Evolutionary conservation across 2,329 filamentous ascomycete genomes (phyloP).

Genomic region (Penicillium palitans): DNA sequence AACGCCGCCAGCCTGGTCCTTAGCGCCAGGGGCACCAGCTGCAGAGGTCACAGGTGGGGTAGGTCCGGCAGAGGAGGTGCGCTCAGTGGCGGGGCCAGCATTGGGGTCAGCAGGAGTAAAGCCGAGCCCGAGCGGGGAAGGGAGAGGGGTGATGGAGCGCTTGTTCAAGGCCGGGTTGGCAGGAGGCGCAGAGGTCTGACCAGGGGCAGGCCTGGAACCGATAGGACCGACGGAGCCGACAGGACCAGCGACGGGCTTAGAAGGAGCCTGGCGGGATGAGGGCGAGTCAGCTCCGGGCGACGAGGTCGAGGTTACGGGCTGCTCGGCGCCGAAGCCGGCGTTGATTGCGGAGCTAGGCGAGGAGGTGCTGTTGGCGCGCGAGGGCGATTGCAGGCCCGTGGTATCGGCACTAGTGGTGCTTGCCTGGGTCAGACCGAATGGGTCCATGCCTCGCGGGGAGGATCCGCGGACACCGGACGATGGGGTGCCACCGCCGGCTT

Average conservation of each 20-base stretch:
- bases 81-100: conserved; percentile 47
- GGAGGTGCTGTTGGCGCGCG: conserved; percentile 78
- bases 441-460: conserved; percentile 79
- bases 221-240: conserved; percentile 79
- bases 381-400: conserved; percentile 54
- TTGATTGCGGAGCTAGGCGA: conserved; percentile 61
- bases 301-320: conserved; percentile 76
- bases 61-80: conserved; percentile 58
- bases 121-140: conserved; percentile 80
- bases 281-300: conserved; percentile 75
- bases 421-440: conserved; percentile 56
- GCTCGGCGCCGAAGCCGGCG: conserved; percentile 55
- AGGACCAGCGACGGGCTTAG: conserved; percentile 53
- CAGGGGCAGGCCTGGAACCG: conserved; percentile 76
- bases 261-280: conserved; percentile 64
- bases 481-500: conserved; percentile 61
- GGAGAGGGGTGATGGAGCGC: conserved; percentile 83
- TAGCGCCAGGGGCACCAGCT: conserved; percentile 31
- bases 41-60: conserved; percentile 56
- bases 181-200: conserved; percentile 47
- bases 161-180: conserved; percentile 67
- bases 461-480: conserved; percentile 66
- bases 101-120: conserved; percentile 58
- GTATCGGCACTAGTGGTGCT: conserved; percentile 47
- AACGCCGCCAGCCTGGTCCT: conserved; percentile 45